These are phyloP conservation scores for Lasiosphaeria ovina DNA, from an alignment of 495 filamentous ascomycete species.

Conservation along the genomic window DNA sequence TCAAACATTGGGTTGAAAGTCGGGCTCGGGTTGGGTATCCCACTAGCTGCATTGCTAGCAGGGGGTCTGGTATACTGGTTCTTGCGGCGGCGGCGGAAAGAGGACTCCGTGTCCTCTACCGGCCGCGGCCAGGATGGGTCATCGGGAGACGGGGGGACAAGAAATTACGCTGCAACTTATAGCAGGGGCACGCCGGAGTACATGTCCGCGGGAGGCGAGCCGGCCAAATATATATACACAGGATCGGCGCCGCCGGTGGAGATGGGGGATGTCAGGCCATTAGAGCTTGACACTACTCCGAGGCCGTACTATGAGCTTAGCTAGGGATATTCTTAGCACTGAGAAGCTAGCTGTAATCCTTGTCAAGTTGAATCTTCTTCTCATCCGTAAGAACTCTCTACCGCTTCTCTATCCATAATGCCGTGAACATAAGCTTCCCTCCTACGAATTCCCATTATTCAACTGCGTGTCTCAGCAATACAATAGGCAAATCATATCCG, in stretches of 20 bases:
- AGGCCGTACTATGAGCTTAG: not conserved
- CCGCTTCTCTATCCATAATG: no score
- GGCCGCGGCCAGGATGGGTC: not conserved
- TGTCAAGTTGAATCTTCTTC: no score
- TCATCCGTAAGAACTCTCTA: no score
- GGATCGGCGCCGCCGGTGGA: not conserved
- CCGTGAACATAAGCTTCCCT: no score
- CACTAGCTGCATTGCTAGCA: constrained; percentile 8
- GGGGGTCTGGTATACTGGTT: constrained; percentile 9
- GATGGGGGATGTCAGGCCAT: not conserved
- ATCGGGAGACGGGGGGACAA: not conserved
- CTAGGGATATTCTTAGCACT: not conserved
- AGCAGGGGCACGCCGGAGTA: not conserved
- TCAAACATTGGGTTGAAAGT: constrained; percentile 11
- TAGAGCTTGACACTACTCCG: not conserved
- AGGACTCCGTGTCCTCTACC: not conserved
- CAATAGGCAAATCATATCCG: no score
- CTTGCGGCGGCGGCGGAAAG: constrained; percentile 2
- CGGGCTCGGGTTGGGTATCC: constrained; percentile 22
- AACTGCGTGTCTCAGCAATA: no score
- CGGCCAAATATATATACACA: not conserved
- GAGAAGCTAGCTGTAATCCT: no score
- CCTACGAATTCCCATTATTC: no score
- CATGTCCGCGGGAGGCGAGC: not conserved
- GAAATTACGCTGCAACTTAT: not conserved